Evolutionary conservation across 2,329 filamentous ascomycete species (phyloP).

Genomic region (Colletotrichum eleusines): DNA sequence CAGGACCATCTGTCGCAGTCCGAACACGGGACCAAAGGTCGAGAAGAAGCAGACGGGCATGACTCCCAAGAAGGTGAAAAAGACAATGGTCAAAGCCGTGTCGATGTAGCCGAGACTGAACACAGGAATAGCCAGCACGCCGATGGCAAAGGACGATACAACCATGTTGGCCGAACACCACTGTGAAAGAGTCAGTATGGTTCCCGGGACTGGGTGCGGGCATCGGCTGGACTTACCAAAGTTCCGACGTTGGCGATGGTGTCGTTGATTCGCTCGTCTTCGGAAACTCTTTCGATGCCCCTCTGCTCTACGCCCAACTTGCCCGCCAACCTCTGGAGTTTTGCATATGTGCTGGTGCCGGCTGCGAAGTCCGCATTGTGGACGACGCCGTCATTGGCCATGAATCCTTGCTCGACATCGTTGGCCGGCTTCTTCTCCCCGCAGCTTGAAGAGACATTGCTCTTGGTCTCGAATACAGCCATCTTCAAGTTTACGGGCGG

Average conservation of each 20-base stretch:
- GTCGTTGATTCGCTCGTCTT: constrained; percentile 74
- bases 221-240: constrained; percentile 65
- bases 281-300: constrained; percentile 81
- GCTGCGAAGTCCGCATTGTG: constrained; percentile 31
- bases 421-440: constrained; percentile 28
- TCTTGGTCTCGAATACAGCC: constrained; percentile 38
- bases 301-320: constrained; percentile 78
- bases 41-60: constrained; percentile 82
- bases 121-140: constrained; percentile 74
- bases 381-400: constrained; percentile 25
- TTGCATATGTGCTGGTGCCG: constrained; percentile 45
- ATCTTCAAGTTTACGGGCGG: constrained; percentile 3
- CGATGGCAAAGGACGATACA: constrained; percentile 81
- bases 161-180: constrained; percentile 86
- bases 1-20: constrained; percentile 84
- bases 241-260: constrained; percentile 77
- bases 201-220: neutral
- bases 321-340: constrained; percentile 71
- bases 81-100: constrained; percentile 76
- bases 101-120: constrained; percentile 81
- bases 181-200: constrained; percentile 27
- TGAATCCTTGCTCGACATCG: constrained; percentile 26
- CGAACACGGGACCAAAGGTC: constrained; percentile 80
- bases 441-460: constrained; percentile 35
- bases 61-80: constrained; percentile 81